Evolutionary conservation across 805 yeast genomes (phyloP).

Genomic region (Hanseniaspora jakobsenii): DNA sequence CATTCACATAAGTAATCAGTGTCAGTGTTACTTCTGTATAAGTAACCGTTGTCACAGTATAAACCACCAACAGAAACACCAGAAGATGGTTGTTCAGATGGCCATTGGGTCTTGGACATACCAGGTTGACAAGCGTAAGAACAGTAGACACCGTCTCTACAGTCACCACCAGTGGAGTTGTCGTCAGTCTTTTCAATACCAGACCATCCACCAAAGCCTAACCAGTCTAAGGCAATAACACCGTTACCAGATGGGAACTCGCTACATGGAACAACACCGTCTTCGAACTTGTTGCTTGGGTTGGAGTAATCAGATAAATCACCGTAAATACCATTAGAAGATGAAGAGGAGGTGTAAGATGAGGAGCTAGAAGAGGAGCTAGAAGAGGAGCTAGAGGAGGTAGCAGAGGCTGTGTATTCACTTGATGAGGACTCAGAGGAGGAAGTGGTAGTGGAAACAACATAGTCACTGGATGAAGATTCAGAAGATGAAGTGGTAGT

Average conservation of each 20-base stretch:
- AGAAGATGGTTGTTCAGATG: slow-evolving; percentile 67
- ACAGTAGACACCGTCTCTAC: slow-evolving; percentile 86
- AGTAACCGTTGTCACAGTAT: slow-evolving; percentile 68
- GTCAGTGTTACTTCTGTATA: slow-evolving; percentile 66
- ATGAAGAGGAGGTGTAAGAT: slow-evolving; percentile 19
- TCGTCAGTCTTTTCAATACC: slow-evolving; percentile 47
- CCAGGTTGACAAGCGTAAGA: slow-evolving; percentile 98
- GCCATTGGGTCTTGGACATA: slow-evolving; percentile 99
- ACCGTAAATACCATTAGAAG: slow-evolving; percentile 33
- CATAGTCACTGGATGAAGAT: slow-evolving; percentile 26
- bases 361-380: slow-evolving; percentile 24
- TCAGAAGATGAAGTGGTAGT: slow-evolving; percentile 22
- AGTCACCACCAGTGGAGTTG: slow-evolving; percentile 49
- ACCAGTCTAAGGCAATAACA: slow-evolving; percentile 60
- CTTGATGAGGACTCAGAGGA: slow-evolving; percentile 27
- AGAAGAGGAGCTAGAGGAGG: slow-evolving; percentile 24
- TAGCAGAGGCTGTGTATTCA: slow-evolving; percentile 20
- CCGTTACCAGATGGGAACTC: slow-evolving; percentile 73
- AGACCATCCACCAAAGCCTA: slow-evolving; percentile 74
- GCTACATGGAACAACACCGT: slow-evolving; percentile 58
- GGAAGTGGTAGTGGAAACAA: slow-evolving; percentile 27
- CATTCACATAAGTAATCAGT: slow-evolving; percentile 68
- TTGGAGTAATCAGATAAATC: slow-evolving; percentile 36
- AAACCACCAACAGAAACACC: slow-evolving; percentile 95
- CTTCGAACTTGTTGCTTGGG: slow-evolving; percentile 43